A percentile compares a stretch with the other conserved stretches of the same genome.
Conservation (phyloP, 2,329 filamentous ascomycete genomes). For the Xylariaceae sp. region DNA sequence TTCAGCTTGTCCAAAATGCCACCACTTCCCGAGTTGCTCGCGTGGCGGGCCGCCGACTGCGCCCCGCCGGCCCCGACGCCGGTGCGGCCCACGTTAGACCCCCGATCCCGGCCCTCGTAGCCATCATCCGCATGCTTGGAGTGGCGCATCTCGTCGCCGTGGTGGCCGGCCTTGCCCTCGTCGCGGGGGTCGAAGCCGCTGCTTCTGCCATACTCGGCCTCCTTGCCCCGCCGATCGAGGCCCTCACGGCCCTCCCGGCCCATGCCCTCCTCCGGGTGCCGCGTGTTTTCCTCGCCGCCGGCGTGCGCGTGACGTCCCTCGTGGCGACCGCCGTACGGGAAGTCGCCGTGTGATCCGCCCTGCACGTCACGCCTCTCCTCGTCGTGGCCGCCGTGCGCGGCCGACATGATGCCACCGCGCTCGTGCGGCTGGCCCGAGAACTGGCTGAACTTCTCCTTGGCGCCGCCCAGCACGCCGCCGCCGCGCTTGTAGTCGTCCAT, state of each 20-base stretch:
- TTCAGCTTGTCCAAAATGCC: constrained; percentile 46
- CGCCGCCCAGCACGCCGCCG: constrained; percentile 46
- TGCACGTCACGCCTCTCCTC: constrained; percentile 3
- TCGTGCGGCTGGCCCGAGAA: constrained; percentile 55
- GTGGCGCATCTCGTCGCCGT: constrained; percentile 6
- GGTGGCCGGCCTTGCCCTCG: constrained; percentile 2
- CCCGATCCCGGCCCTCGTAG: background rate
- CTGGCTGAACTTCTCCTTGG: constrained; percentile 48
- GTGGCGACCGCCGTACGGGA: too few species aligned
- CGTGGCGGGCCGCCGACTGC: background rate
- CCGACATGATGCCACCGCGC: constrained; percentile 27
- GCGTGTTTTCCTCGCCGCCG: constrained; percentile 2
- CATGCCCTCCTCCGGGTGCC: too few species aligned
- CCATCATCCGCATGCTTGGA: background rate
- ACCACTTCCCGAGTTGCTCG: constrained; percentile 31
- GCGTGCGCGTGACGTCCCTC: constrained; percentile 6
- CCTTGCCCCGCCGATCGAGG: background rate
- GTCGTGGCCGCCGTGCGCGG: constrained; percentile 9
- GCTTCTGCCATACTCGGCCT: too few species aligned
- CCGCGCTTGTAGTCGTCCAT: constrained; percentile 54
- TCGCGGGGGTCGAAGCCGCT: background rate
- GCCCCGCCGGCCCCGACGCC: constrained; percentile 3
- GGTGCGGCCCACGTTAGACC: constrained; percentile 4
- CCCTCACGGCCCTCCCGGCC: too few species aligned
- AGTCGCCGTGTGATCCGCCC: constrained; percentile 9